These are phyloP conservation scores for Saprolegnia parasitica DNA, from an alignment of 352 stramenopile genomes.

Conservation along the genomic window DNA sequence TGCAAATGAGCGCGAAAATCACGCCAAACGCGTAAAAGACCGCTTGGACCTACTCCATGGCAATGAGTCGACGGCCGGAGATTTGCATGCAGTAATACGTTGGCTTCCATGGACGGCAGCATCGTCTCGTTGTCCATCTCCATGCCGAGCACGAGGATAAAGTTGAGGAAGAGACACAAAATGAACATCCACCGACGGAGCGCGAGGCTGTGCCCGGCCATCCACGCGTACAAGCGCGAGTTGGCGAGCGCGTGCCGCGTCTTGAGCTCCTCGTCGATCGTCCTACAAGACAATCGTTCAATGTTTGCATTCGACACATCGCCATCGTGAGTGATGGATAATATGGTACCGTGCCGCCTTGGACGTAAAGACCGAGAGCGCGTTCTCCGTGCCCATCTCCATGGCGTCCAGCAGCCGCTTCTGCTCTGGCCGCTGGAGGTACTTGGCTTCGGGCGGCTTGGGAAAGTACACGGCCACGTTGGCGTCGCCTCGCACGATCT, in stretches of 20 bases:
- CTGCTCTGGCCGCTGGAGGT: slow-evolving; percentile 17
- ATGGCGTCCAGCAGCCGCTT: slow-evolving; percentile 25
- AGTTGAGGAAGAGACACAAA: slow-evolving; percentile 25
- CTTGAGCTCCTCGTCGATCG: slow-evolving; percentile 24
- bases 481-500: slow-evolving; percentile 23
- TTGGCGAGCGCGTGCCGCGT: slow-evolving; percentile 20
- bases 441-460: slow-evolving; percentile 25
- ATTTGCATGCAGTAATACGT: too few relatives aligned
- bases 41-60: slow-evolving; percentile 1
- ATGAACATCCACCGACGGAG: slow-evolving; percentile 28
- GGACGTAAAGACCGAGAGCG: slow-evolving; percentile 22
- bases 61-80: too few relatives aligned
- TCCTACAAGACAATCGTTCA: too few relatives aligned
- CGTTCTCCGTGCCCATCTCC: slow-evolving; percentile 23
- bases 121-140: slow-evolving; percentile 3
- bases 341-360: slow-evolving; percentile 14
- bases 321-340: too few relatives aligned
- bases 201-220: slow-evolving; percentile 5
- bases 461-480: slow-evolving; percentile 24
- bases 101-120: not conserved
- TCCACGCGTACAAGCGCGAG: slow-evolving; percentile 19
- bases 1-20: slow-evolving; percentile 22
- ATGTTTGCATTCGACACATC: too few relatives aligned
- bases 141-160: slow-evolving; percentile 25
- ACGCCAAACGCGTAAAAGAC: slow-evolving; percentile 8